Evolutionary conservation across 148 eudicot genomes (phyloP).

Genomic region (Rhododendron ferrugineum): DNA sequence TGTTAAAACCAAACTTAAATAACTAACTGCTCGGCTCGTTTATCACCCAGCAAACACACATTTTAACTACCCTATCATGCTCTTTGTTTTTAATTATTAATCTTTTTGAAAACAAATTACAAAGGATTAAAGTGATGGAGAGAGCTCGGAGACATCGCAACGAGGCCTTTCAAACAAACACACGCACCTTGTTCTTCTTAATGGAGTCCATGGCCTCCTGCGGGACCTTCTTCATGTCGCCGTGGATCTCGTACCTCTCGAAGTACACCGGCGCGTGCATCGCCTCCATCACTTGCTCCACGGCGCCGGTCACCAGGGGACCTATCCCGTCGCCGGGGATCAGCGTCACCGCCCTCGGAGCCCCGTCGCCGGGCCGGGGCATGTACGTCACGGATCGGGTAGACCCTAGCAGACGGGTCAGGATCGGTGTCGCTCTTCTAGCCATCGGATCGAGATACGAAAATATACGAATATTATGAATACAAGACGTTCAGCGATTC

Average conservation of each 20-base stretch:
- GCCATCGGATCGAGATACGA: conserved; percentile 25
- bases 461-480: neutral
- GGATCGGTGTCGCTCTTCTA: conserved; percentile 37
- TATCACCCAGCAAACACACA: neutral
- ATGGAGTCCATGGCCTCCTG: conserved; percentile 55
- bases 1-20: too few species aligned
- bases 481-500: neutral
- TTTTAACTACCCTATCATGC: too few species aligned
- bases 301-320: conserved; percentile 73
- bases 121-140: neutral
- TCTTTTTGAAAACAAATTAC: neutral
- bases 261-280: conserved; percentile 76
- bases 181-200: conserved; percentile 52
- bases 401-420: conserved; percentile 6
- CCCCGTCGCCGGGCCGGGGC: conserved; percentile 86
- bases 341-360: conserved; percentile 53
- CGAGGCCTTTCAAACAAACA: conserved; percentile 32
- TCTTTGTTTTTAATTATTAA: neutral
- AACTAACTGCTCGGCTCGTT: too few species aligned
- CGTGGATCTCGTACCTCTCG: conserved; percentile 63
- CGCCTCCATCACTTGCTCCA: conserved; percentile 64
- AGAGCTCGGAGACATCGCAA: neutral
- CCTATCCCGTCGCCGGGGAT: conserved; percentile 89
- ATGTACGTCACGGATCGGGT: conserved; percentile 72
- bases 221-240: conserved; percentile 55